Percentiles rank a stretch among this genome's conserved stretches.
Evolutionary conservation across 306 rosid species (phyloP).

Genomic region (Lupinus albus): DNA sequence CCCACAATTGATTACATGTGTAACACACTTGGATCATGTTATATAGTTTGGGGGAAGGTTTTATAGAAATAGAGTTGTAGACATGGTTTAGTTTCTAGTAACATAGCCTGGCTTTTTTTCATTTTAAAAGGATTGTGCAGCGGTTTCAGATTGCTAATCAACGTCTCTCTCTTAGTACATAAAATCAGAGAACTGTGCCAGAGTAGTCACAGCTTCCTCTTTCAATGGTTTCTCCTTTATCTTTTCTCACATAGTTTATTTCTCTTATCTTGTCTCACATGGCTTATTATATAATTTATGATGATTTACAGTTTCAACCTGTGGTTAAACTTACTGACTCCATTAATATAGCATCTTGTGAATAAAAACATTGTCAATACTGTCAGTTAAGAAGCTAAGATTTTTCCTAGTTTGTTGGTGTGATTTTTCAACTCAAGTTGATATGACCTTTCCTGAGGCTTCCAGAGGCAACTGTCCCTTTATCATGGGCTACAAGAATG

Average conservation of each 20-base stretch:
- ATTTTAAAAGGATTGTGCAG: not conserved
- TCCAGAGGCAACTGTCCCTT: constrained; percentile 83
- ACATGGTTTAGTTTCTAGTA: not conserved
- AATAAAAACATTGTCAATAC: not conserved
- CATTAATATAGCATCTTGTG: not conserved
- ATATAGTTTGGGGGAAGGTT: not conserved
- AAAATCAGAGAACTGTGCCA: not conserved
- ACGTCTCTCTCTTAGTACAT: not conserved
- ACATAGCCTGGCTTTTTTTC: not conserved
- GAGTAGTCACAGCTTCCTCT: not conserved
- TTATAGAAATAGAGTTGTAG: not conserved
- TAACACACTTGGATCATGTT: not conserved
- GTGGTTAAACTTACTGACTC: constrained; percentile 5
- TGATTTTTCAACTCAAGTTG: constrained; percentile 40
- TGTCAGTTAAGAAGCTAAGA: constrained; percentile 15
- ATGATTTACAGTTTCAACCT: constrained; percentile 4
- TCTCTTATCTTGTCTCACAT: no score
- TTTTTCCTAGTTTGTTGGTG: constrained; percentile 32
- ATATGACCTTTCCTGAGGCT: constrained; percentile 49
- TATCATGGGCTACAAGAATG: constrained; percentile 90
- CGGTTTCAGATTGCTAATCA: not conserved
- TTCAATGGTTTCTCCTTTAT: not conserved
- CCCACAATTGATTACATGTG: not conserved
- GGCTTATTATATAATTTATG: not conserved
- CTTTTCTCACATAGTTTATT: no score